Evolutionary conservation across 2,329 filamentous ascomycete genomes (phyloP), one percentile per base, ranked within the genome.

Genomic region (Tolypocladium guangdongense): DNA sequence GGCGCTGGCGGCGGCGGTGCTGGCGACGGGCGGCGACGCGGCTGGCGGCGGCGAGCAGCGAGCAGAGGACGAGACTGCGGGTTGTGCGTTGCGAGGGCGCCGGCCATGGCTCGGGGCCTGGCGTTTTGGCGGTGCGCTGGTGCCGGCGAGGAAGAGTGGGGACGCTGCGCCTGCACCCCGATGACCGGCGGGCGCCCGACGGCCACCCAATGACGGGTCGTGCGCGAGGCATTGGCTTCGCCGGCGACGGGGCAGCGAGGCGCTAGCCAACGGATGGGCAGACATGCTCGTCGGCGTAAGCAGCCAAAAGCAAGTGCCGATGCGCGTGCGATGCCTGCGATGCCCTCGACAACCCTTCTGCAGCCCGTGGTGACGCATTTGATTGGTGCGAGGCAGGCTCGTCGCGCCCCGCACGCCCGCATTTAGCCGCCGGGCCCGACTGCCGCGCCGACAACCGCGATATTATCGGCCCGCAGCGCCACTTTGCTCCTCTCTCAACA

Each of bases 361-460:
- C n/a, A n/a, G n/a, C n/a, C n/a, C n/a, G n/a, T n/a, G n/a, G n/a
- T n/a, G n/a, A n/a, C n/a, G n/a, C n/a, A n/a, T n/a, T n/a, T n/a
- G n/a, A n/a, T n/a, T n/a, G n/a, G n/a, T n/a, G n/a, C n/a, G n/a
- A n/a, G n/a, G n/a, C n/a, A n/a, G n/a, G n/a, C n/a, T n/a, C n/a
- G 33, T 30, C 11, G 4, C n/a, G 45, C 32, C 46, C 36, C 52
- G 27, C 32, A 36, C 18, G n/a, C 18, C n/a, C 45, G 30, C 22
- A 27, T 49, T 53, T 30, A 36, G 46, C 35, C 37, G 36, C 14
- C 10, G 12, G 22, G 7, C 10, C 52, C 52, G 46, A 53, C 30
- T 12, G 7, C 52, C 52, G 52, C 35, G 22, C 52, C 52, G 52
- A 53, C 35, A 49, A 16, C 52, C 52, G 52, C 46, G 24, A 53